A percentile compares a stretch with the other conserved stretches of the same genome.
phyloP scores from a whole-genome alignment of 192 early-diverging fungal genomes.

The Endogone sp. region DNA sequence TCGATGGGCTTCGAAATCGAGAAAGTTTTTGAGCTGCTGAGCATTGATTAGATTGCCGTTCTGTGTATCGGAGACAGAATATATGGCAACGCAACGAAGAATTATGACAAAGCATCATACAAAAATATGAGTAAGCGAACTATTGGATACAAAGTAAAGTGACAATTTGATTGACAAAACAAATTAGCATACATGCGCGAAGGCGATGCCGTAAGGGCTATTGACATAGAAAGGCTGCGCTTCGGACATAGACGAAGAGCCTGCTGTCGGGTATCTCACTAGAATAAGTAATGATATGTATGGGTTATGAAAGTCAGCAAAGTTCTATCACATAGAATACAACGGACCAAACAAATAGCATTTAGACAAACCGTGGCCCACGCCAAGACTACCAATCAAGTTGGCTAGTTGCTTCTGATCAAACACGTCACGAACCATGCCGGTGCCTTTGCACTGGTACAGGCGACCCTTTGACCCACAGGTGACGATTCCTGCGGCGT shows the following conservation, averaged over 20 bases:
- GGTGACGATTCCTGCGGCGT: conserved; percentile 98
- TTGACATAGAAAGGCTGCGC: conserved; percentile 99
- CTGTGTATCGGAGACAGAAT: conserved; percentile 36
- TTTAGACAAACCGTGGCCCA: conserved; percentile 80
- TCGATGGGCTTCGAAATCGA: conserved; percentile 95
- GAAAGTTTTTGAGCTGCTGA: conserved; percentile 76
- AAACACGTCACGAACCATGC: conserved; percentile 99
- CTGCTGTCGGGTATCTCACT: conserved; percentile 99
- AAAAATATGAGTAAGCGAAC: no score
- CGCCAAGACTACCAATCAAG: conserved; percentile 85
- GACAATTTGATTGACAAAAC: conserved; percentile 8
- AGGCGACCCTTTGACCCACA: conserved; percentile 95
- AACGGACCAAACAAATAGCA: conserved; percentile 6
- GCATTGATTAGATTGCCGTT: conserved; percentile 99
- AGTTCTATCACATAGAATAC: no score
- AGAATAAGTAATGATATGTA: conserved; percentile 6
- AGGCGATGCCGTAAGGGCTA: conserved; percentile 95
- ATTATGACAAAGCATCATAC: not conserved
- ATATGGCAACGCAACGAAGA: not conserved
- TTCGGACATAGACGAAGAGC: conserved; percentile 92
- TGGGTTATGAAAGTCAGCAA: conserved; percentile 4
- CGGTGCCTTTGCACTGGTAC: conserved; percentile 99
- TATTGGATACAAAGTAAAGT: no score
- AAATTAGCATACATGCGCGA: conserved; percentile 77
- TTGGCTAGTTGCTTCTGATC: conserved; percentile 68